Conservation (phyloP, 148 eudicot genomes). For the Simmondsia chinensis region DNA sequence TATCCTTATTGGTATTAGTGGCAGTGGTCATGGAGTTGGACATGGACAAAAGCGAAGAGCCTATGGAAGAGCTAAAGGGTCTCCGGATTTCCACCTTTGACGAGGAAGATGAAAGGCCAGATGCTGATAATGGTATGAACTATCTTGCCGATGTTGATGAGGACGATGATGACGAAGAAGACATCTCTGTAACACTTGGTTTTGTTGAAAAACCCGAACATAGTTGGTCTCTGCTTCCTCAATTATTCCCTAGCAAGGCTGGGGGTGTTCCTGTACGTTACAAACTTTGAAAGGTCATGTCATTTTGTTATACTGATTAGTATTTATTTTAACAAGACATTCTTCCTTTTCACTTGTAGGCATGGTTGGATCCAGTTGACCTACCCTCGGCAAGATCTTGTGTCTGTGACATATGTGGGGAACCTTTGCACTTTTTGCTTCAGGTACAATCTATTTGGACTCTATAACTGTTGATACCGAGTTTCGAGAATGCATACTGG, state of each 20-base stretch:
- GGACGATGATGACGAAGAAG: slow-evolving; percentile 42
- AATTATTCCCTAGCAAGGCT: slow-evolving; percentile 82
- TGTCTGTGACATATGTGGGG: slow-evolving; percentile 65
- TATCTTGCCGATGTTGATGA: slow-evolving; percentile 36
- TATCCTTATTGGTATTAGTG: no score
- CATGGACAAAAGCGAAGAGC: slow-evolving; percentile 12
- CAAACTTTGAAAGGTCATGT: not conserved
- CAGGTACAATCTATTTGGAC: slow-evolving; percentile 37
- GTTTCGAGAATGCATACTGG: no score
- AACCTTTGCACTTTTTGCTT: slow-evolving; percentile 80
- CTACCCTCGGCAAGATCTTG: slow-evolving; percentile 55
- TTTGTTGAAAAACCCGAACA: slow-evolving; percentile 50
- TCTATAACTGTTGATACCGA: no score
- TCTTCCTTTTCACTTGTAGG: slow-evolving; percentile 28
- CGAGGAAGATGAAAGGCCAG: slow-evolving; percentile 37
- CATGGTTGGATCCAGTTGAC: slow-evolving; percentile 84
- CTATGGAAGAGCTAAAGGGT: slow-evolving; percentile 28
- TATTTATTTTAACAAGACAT: not conserved
- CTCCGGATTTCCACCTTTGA: slow-evolving; percentile 37
- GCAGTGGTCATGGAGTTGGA: no score
- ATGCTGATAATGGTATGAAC: slow-evolving; percentile 4
- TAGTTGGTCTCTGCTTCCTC: slow-evolving; percentile 43
- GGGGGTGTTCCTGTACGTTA: slow-evolving; percentile 76
- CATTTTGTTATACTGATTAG: not conserved
- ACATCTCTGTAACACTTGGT: slow-evolving; percentile 43